Base-by-base conservation (phyloP, 108 stramenopile species). In the Cyclotella kingstonii region DNA sequence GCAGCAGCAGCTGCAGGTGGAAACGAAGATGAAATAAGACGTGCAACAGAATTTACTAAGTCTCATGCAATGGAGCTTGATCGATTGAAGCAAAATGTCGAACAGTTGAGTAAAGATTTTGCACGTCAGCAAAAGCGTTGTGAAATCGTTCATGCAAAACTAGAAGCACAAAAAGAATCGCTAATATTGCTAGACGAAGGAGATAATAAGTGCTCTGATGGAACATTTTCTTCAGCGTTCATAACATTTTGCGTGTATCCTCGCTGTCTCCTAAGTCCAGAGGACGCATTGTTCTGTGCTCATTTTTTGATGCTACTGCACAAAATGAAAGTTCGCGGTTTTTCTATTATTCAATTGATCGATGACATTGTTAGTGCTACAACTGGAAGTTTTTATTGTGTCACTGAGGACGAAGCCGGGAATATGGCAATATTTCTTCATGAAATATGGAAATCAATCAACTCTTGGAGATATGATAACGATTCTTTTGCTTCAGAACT, bases 331-430 rank as follows among this genome's bases (percentile, higher is more conserved):
- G 81, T 87, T 28, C 90, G 89, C 15, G 84, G 91, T 0, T 96
- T 96, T 55, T 73, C 70, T 23, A 87, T 78, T 8, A 63, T 96
- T 49, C 60, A 83, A 44, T 75, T 78, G 53, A 61, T 85, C 34
- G 92, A 96, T 45, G 61, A 60, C 14, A 61, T 91, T 17, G 73
- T 93, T 23, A 74, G 83, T 57, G 68, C 73, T 10, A 60, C 80
- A 15, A 70, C 81, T 18, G 86, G 84, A 0, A 61, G 85, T 7
- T 51, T 93, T 18, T 93, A 81, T 63, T 88, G 81, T 47, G 45
- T 84, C 9, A 96, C 95, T 2, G 95, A 96, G 70, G 84, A 80
- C 38, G 95, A 96, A 67, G 95, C 95, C 15, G 85, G 88, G 1
- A 86, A 81, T 42, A 38, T 87, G 7, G 81, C 87, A 9, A 81